These are phyloP conservation scores for Turritis glabra DNA, from an alignment of 345 rosid genomes.

Conservation along the genomic window DNA sequence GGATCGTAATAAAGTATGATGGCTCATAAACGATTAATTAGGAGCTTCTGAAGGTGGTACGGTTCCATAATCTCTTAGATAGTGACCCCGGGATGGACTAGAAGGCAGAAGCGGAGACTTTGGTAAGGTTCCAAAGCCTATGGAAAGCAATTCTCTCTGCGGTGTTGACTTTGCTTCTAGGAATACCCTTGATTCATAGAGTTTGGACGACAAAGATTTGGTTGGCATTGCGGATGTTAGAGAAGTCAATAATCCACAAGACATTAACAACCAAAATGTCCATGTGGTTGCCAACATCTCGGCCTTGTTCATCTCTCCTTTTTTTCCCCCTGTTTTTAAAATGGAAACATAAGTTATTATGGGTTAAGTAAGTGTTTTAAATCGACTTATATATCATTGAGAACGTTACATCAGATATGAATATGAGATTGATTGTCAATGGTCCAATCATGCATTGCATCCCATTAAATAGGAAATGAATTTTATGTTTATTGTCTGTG, in stretches of 20 bases:
- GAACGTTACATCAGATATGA: not conserved
- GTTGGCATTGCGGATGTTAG: not conserved
- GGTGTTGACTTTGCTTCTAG: not conserved
- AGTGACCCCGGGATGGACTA: not conserved
- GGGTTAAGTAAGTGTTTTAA: not conserved
- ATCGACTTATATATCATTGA: not conserved
- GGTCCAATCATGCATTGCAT: not conserved
- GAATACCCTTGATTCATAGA: not conserved
- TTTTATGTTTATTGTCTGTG: not conserved
- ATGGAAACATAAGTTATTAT: not conserved
- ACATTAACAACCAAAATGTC: slow-evolving; percentile 1
- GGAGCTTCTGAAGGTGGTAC: not conserved
- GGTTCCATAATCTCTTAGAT: too few relatives aligned
- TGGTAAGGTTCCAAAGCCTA: slow-evolving; percentile 1
- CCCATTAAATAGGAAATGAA: not conserved
- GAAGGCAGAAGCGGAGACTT: not conserved
- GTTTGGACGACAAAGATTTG: not conserved
- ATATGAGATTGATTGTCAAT: not conserved
- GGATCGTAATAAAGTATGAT: too few relatives aligned
- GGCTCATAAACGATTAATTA: not conserved
- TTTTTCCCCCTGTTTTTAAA: too few relatives aligned
- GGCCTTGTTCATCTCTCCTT: not conserved
- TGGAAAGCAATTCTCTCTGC: not conserved
- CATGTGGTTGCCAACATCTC: not conserved
- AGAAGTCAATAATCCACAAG: slow-evolving; percentile 10